Percentiles rank a stretch among this genome's conserved stretches.
phyloP scores from a whole-genome alignment of 805 yeast genomes.

The Saccharomycopsis vini region DNA sequence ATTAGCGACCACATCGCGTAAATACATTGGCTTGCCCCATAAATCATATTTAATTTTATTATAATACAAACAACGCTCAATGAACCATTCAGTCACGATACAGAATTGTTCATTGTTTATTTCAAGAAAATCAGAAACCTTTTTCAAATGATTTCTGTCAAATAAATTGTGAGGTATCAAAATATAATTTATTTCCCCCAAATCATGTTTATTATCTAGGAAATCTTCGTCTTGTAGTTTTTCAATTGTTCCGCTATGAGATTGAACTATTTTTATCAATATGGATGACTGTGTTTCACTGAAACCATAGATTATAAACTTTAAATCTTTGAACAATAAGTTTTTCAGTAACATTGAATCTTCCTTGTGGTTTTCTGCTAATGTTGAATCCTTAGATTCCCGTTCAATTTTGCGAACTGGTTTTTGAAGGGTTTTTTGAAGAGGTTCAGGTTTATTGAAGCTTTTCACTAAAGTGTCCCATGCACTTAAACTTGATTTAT shows the following conservation, averaged over 20 bases:
- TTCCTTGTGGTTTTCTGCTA: background rate
- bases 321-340: conserved; percentile 7
- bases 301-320: conserved; percentile 9
- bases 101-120: conserved; percentile 21
- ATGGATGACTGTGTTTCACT: conserved; percentile 3
- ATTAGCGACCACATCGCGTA: conserved; percentile 3
- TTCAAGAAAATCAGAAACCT: background rate
- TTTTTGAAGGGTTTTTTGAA: background rate
- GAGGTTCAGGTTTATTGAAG: background rate
- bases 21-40: conserved; percentile 53
- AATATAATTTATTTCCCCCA: conserved; percentile 12
- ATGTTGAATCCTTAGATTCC: background rate
- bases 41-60: conserved; percentile 39
- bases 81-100: conserved; percentile 68
- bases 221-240: background rate
- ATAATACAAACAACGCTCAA: conserved; percentile 64
- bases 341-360: background rate
- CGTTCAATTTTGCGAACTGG: background rate
- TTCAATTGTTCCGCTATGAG: conserved; percentile 20
- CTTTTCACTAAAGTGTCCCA: conserved; percentile 16
- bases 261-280: conserved; percentile 10
- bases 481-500: conserved; percentile 12
- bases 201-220: conserved; percentile 29
- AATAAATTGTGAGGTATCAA: conserved; percentile 18
- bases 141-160: conserved; percentile 24